Evolutionary conservation across 2,329 filamentous ascomycete genomes (phyloP).

Genomic region (Penicillium polonicum): DNA sequence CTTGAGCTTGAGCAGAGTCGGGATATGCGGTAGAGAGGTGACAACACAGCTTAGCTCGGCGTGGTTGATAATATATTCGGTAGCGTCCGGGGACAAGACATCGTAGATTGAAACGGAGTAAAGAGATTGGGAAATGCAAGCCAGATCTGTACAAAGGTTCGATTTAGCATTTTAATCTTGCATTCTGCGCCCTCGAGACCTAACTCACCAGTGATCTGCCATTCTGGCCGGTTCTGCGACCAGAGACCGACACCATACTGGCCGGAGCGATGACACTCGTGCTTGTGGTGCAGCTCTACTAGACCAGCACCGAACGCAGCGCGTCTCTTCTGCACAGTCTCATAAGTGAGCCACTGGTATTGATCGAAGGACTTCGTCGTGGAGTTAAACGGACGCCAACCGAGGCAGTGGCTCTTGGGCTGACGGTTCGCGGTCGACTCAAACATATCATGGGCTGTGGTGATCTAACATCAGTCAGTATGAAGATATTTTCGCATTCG

Average conservation of each 20-base stretch:
- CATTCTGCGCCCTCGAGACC: not conserved
- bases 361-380: slow-evolving; percentile 69
- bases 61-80: slow-evolving; percentile 95
- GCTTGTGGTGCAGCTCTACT: slow-evolving; percentile 73
- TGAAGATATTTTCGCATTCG: not conserved
- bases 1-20: slow-evolving; percentile 75
- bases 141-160: slow-evolving; percentile 64
- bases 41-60: slow-evolving; percentile 72
- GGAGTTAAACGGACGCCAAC: slow-evolving; percentile 75
- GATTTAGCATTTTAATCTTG: not conserved
- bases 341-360: slow-evolving; percentile 82
- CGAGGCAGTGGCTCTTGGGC: slow-evolving; percentile 72
- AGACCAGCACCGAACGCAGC: slow-evolving; percentile 84
- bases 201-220: slow-evolving; percentile 72
- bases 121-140: slow-evolving; percentile 79
- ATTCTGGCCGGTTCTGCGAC: slow-evolving; percentile 85
- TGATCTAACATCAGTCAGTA: slow-evolving; percentile 38
- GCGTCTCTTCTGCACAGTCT: slow-evolving; percentile 72
- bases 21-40: slow-evolving; percentile 76
- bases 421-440: slow-evolving; percentile 63
- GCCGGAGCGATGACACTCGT: slow-evolving; percentile 62
- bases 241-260: slow-evolving; percentile 76
- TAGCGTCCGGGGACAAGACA: slow-evolving; percentile 85
- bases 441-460: slow-evolving; percentile 78
- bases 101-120: slow-evolving; percentile 95